Evolutionary conservation across 805 yeast species (phyloP), one percentile per base, ranked within the genome.

Genomic region (Metschnikowia lochheadii): DNA sequence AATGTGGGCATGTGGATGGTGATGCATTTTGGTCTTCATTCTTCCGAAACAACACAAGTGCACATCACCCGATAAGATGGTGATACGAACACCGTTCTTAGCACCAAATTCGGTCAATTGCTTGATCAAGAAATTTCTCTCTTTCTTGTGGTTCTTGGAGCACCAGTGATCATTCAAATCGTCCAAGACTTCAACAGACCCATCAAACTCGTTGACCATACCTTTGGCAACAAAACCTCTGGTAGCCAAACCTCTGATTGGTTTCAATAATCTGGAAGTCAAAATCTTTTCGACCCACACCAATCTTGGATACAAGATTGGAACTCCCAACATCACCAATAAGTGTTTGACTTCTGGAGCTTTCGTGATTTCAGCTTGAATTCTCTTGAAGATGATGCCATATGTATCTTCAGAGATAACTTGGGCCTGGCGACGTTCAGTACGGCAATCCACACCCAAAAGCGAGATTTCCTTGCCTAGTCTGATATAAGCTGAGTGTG

Each of bases 151-250:
- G 64, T 84, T 80, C 52, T 77, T 77, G 3, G 96, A 85, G 66
- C 97, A 90, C 99, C 99, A 92, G 70, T 92, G 98, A 65, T 92
- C 99, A 63, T 90, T 85, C 67, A 94, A 75, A 65, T 92, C 98
- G 63, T 94, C 98, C 57, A 94, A 76, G 14, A 92, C 81, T 68
- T 92, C 98, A 5, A 92, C 83, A 38, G 86, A 82, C 1, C 97
- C 97, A 64, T 91, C 97, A 62, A 91, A 92, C 58, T 88, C 94
- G 63, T 94, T 92, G 23, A 89, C 89, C 33, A 92, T 68, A 0
- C 96, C 95, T 52, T 78, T 76, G 44, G 83, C 79, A 38, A 87
- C 67, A 23, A 67, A 48, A 2, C 90, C 89, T 50, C 77, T 78
- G 49, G 79, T 74, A 2, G 92, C 81, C 56, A 76, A 56, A 34